Evolutionary conservation across 306 rosid species (phyloP), one percentile per base, ranked within the genome.

Genomic region (Bauhinia variegata): DNA sequence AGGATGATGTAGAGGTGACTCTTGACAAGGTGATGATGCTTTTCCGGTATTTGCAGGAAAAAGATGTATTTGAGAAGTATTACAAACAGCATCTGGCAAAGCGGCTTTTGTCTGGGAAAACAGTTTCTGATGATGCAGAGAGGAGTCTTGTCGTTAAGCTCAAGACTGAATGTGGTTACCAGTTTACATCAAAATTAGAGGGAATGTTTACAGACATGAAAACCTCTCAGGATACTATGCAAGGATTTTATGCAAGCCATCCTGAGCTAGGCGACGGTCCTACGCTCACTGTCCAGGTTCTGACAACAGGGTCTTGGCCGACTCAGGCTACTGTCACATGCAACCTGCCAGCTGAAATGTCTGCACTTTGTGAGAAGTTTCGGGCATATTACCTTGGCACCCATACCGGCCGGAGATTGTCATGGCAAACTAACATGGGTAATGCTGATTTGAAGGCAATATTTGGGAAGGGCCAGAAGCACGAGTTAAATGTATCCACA

Each of bases 401-500:
- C 5, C 96, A 81, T 68, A 86, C 86, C 42, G 96, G 96, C 18
- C 73, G 97, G 75, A 81, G 87, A 73, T 79, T 91, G 72, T 78
- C 97, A 5, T 91, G 96, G 97, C 95, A 88, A 80, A 83, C 95
- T 19, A 85, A 83, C 75, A 86, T 88, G 96, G 97, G 95, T 36
- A 77, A 91, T 8, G 95, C 95, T 33, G 97, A 91, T 75, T 54
- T 91, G 55, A 91, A 79, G 78, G 95, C 97, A 41, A 79, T 81
- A 5, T 91, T 91, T 71, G 95, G 86, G 58, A 82, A 88, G 75
- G 89, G 91, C 54, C 95, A 86, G 75, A 86, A 72, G 80, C 95
- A 88, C 7, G 96, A 91, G 80, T 75, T 91, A 69, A 88, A 86
- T 70, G 97, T 91, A 19, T 91, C 97, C 44, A 86, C 96, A 2